phyloP scores from a whole-genome alignment of 2,329 filamentous ascomycete species.

The Fusarium paranaense region DNA sequence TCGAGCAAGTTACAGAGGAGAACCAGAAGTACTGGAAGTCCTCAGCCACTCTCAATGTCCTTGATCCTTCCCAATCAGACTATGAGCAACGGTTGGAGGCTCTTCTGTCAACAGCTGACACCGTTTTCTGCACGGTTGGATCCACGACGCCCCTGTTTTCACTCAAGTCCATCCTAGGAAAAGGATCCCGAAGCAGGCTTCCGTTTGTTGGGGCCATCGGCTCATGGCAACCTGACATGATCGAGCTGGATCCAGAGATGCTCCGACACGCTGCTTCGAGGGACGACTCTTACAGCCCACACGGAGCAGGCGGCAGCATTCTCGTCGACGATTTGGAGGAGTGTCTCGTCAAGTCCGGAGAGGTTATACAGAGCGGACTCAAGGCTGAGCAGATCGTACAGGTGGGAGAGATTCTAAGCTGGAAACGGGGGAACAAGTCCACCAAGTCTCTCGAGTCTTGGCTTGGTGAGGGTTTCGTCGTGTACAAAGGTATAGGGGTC shows the following conservation, averaged over 20 bases:
- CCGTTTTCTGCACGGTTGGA: constrained; percentile 35
- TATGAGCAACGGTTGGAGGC: constrained; percentile 4
- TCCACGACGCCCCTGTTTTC: constrained; percentile 32
- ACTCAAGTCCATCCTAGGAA: constrained; percentile 1
- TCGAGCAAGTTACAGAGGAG: constrained; percentile 17
- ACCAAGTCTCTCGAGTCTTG: constrained; percentile 5
- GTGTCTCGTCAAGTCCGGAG: constrained; percentile 73
- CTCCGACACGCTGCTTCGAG: constrained; percentile 47
- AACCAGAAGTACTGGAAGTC: constrained; percentile 36
- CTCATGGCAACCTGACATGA: constrained; percentile 71
- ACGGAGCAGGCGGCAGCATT: constrained; percentile 38
- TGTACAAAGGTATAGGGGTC: constrained; percentile 44
- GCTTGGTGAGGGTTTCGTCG: constrained; percentile 41
- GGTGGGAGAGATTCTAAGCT: constrained; percentile 59
- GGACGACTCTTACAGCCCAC: constrained; percentile 5
- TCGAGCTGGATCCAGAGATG: constrained; percentile 74
- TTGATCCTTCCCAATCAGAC: constrained; percentile 18
- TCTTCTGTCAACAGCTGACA: constrained; percentile 11
- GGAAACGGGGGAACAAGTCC: neutral
- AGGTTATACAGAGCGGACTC: constrained; percentile 72
- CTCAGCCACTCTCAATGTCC: neutral
- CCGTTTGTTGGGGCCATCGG: constrained; percentile 63
- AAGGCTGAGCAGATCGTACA: constrained; percentile 70
- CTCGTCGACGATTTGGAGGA: constrained; percentile 68
- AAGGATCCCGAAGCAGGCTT: neutral